Base-by-base conservation (phyloP, 306 rosid genomes). In the Rubus idaeus region DNA sequence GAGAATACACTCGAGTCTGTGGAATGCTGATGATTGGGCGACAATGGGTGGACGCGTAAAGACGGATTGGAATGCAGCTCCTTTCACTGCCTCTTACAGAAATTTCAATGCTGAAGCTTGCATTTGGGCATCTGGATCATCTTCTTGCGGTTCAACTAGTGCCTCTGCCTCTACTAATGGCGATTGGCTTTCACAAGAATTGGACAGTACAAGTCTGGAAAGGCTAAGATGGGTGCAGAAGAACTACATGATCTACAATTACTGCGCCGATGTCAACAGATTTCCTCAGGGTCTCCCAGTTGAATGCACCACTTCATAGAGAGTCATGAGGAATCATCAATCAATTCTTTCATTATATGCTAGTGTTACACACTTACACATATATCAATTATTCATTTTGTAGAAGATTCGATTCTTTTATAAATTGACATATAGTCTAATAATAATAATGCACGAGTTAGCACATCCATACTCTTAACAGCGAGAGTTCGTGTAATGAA, bases 11-110 rank as follows among this genome's bases (percentile, higher is more conserved):
- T 86, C 94, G 0, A 91, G 91, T 58, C 73, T 91, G 0, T 91
- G 93, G 97, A 88, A 89, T 79, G 93, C 94, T 0, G 94, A 92
- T 69, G 97, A 92, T 23, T 92, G 94, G 97, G 97, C 96, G 3
- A 92, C 96, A 2, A 88, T 93, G 20, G 92, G 97, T 0, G 97
- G 95, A 0, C 83, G 86, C 0, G 91, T 89, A 1, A 91, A 91
- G 68, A 88, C 97, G 0, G 88, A 91, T 66, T 91, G 97, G 95
- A 52, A 52, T 3, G 30, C 76, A 23, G 94, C 93, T 13, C 93
- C 97, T 1, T 91, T 89, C 79, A 71, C 86, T 0, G 89, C 94
- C 0, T 77, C 91, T 0, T 91, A 87, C 64, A 87, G 88, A 5
- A 90, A 89, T 14, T 90, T 88, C 84, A 81, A 84, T 39, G 91